Percentiles rank a stretch among this genome's conserved stretches.
Conservation (phyloP, 768 basidiomycete genomes). For the Pilatotrama ljubarskyi region DNA sequence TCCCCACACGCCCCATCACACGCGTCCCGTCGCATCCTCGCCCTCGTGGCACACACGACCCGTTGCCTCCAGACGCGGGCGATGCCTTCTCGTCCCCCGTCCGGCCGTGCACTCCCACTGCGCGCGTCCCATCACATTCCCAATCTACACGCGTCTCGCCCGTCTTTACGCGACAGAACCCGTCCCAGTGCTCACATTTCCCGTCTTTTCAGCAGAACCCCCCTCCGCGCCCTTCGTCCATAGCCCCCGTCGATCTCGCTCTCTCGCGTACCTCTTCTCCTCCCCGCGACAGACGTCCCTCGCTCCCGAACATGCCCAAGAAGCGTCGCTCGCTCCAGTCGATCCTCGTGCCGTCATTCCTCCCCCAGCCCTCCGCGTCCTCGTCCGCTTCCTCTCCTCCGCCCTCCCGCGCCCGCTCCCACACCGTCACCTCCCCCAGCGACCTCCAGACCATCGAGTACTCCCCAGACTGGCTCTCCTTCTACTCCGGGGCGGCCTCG, state of each 20-base stretch:
- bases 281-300: neutral
- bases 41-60: constrained; percentile 21
- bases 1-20: constrained; percentile 12
- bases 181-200: constrained; percentile 4
- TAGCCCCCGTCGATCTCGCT: neutral
- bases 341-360: constrained; percentile 50
- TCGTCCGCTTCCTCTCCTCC: constrained; percentile 4
- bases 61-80: constrained; percentile 4
- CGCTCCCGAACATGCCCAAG: constrained; percentile 40
- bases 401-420: constrained; percentile 18
- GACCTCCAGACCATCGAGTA: constrained; percentile 25
- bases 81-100: constrained; percentile 1
- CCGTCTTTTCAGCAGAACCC: constrained; percentile 9
- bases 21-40: neutral
- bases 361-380: constrained; percentile 29
- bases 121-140: constrained; percentile 4
- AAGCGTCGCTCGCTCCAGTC: constrained; percentile 56
- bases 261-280: constrained; percentile 16
- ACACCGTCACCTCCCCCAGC: constrained; percentile 27
- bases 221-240: neutral
- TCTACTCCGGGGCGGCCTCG: constrained; percentile 18
- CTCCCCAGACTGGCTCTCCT: constrained; percentile 22
- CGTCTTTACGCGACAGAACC: constrained; percentile 17
- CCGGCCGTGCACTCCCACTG: neutral
- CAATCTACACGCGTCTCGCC: constrained; percentile 12